Evolutionary conservation across 179 eudicot species (phyloP).

Genomic region (Actinidia arguta): DNA sequence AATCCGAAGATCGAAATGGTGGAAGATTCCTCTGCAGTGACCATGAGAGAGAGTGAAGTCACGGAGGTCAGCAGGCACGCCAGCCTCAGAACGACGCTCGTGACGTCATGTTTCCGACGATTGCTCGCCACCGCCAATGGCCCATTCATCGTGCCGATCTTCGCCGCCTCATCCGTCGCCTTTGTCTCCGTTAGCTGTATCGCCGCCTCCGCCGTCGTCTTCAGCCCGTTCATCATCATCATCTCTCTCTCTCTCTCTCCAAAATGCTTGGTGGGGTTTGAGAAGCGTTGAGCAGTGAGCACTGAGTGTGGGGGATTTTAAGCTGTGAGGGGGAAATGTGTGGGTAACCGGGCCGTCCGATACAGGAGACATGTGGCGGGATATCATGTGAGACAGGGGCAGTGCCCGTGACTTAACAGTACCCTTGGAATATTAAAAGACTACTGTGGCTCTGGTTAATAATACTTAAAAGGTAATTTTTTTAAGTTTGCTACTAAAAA

Average conservation of each 20-base stretch:
- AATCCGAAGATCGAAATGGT: constrained; percentile 72
- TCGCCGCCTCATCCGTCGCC: constrained; percentile 29
- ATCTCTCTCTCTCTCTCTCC: not conserved
- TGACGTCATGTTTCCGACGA: constrained; percentile 38
- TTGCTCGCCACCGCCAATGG: not conserved
- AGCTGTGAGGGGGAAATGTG: not conserved
- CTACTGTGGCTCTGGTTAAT: no score
- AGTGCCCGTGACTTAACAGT: constrained; percentile 18
- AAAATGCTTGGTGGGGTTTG: not conserved
- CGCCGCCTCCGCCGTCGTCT: constrained; percentile 30
- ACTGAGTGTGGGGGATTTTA: not conserved
- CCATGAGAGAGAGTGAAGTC: constrained; percentile 57
- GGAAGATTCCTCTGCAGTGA: constrained; percentile 63
- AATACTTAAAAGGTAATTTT: no score
- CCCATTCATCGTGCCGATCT: constrained; percentile 45
- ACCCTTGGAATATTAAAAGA: not conserved
- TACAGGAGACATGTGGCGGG: not conserved
- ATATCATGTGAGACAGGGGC: not conserved
- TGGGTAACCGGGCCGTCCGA: not conserved
- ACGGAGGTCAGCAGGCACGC: constrained; percentile 56
- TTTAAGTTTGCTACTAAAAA: no score
- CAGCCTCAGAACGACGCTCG: constrained; percentile 50
- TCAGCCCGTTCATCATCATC: constrained; percentile 23
- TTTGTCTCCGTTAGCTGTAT: constrained; percentile 38
- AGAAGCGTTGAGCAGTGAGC: not conserved